Evolutionary conservation across 202 grass and related monocot species (phyloP).

Genomic region (Sporobolus alterniflorus): DNA sequence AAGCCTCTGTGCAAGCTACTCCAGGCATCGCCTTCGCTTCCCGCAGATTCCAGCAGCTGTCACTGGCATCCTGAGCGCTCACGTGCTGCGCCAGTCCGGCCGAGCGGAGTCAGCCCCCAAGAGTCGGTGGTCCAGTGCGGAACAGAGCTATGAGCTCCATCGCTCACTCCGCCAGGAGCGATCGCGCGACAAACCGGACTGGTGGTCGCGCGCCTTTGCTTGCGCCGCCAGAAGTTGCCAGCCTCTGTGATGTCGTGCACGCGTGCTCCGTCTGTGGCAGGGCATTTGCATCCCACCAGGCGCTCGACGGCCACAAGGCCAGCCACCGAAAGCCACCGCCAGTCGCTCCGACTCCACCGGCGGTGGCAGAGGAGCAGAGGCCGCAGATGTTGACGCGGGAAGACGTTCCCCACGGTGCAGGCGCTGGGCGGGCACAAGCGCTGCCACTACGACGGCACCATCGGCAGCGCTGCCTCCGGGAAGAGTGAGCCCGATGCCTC

Average conservation of each 20-base stretch:
- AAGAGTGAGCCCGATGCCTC: no score
- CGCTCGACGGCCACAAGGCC: constrained; percentile 92
- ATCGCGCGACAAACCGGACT: no score
- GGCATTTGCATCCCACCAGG: constrained; percentile 81
- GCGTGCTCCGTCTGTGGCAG: constrained; percentile 89
- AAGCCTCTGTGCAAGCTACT: no score
- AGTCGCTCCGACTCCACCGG: neutral
- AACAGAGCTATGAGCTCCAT: no score
- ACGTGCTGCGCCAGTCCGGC: no score
- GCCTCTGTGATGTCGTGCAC: constrained; percentile 21
- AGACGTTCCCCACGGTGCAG: constrained; percentile 85
- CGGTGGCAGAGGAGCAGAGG: constrained; percentile 3
- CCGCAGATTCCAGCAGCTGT: no score
- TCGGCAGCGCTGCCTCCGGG: constrained; percentile 62
- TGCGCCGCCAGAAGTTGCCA: constrained; percentile 5
- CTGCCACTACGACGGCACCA: constrained; percentile 89
- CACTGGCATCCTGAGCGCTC: no score
- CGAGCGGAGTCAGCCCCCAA: no score
- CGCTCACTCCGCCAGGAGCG: no score
- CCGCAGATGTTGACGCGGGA: constrained; percentile 54
- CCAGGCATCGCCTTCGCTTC: no score
- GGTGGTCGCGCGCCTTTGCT: no score
- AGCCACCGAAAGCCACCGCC: constrained; percentile 75
- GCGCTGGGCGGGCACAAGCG: constrained; percentile 96
- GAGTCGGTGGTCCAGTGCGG: no score